Evolutionary conservation across 495 filamentous ascomycete genomes (phyloP).

Genomic region (Pyrenopolyporus hunteri): DNA sequence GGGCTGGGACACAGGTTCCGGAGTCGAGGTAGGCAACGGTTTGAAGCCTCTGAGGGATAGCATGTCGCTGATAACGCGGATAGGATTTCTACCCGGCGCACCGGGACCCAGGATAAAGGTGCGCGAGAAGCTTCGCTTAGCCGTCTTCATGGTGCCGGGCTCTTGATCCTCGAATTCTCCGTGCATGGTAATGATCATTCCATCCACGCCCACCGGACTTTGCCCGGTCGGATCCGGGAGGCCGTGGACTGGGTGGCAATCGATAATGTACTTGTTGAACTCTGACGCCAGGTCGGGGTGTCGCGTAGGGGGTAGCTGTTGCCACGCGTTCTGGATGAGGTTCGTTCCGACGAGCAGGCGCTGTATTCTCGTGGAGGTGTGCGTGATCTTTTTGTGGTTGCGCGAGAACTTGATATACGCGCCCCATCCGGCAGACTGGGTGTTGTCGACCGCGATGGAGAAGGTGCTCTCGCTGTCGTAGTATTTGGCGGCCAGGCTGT

Average conservation of each 20-base stretch:
- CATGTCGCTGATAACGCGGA: slow-evolving; percentile 83
- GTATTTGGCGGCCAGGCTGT: slow-evolving; percentile 63
- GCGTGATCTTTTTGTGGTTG: slow-evolving; percentile 74
- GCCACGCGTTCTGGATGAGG: slow-evolving; percentile 73
- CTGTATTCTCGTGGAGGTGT: slow-evolving; percentile 62
- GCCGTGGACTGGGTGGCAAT: slow-evolving; percentile 77
- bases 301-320: slow-evolving; percentile 70
- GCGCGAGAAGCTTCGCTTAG: slow-evolving; percentile 80
- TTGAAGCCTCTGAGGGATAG: slow-evolving; percentile 69
- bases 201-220: slow-evolving; percentile 68
- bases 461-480: slow-evolving; percentile 83
- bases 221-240: slow-evolving; percentile 74
- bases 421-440: slow-evolving; percentile 64
- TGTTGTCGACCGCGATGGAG: slow-evolving; percentile 73
- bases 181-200: slow-evolving; percentile 78
- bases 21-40: slow-evolving; percentile 42
- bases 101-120: slow-evolving; percentile 85
- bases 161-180: slow-evolving; percentile 83
- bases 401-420: slow-evolving; percentile 79
- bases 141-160: slow-evolving; percentile 53
- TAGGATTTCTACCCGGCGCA: slow-evolving; percentile 57
- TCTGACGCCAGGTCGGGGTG: slow-evolving; percentile 72
- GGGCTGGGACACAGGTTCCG: slow-evolving; percentile 25
- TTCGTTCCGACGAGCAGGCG: slow-evolving; percentile 69
- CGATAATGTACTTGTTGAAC: slow-evolving; percentile 74